Base-by-base conservation (phyloP, 1,284 basidiomycete genomes). In the Fomitopsis pinicola region DNA sequence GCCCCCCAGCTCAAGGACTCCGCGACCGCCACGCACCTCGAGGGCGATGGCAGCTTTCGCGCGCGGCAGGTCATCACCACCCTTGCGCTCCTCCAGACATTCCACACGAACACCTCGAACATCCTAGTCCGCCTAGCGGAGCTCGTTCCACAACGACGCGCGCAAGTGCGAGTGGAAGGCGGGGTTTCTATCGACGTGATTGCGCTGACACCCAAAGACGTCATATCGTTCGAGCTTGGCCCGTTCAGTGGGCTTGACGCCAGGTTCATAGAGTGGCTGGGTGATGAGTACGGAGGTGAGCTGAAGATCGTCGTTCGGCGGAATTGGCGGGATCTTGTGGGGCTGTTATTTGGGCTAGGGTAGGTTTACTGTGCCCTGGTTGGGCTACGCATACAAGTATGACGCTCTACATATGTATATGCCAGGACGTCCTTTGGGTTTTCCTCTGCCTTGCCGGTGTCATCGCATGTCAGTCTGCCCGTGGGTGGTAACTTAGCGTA, bases 211-310 rank as follows among this genome's bases (percentile, higher is more conserved):
- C 82, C 88, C 9, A 84, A 80, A 67, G 89, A 91, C 62, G 75
- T 92, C 7, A 62, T 84, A 17, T 77, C 83, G 19, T 86, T 92
- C 55, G 88, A 89, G 68, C 79, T 92, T 1, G 87, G 88, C 1
- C 86, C 89, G 10, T 74, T 90, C 63, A 92, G 89, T 67, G 76
- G 77, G 9, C 69, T 86, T 52, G 91, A 92, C 66, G 85, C 81
- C 26, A 77, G 77, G 46, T 92, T 91, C 69, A 74, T 92, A 26
- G 88, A 89, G 69, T 92, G 89, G 89, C 76, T 93, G 12, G 83
- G 78, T 2, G 79, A 80, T 54, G 88, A 89, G 71, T 89, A 88
- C 63, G 83, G 80, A 5, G 76, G 77, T 5, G 82, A 80, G 0
- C 69, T 70, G 54, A 74, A 73, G 59, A 72, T 81, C 22, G 71